Percentiles rank a stretch among this genome's conserved stretches.
Conservation (phyloP, 192 early-diverging fungal species). For the Coemansia sp. region DNA sequence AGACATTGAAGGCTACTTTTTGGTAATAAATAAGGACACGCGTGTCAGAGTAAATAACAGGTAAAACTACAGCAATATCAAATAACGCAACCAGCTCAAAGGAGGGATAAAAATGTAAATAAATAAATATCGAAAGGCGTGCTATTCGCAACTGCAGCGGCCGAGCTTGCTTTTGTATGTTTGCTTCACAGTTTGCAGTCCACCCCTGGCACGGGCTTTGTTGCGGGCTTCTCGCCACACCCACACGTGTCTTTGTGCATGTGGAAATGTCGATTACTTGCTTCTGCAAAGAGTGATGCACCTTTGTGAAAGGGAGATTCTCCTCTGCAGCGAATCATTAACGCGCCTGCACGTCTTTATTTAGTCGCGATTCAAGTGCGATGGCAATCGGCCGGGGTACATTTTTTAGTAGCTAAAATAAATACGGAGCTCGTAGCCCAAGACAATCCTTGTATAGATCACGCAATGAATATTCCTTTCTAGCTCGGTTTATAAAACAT, state of each 20-base stretch:
- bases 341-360: not conserved
- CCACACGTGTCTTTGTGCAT: not conserved
- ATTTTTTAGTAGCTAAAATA: not conserved
- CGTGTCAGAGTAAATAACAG: not conserved
- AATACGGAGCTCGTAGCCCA: not conserved
- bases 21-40: not conserved
- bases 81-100: not conserved
- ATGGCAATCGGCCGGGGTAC: not conserved
- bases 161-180: not conserved
- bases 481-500: not conserved
- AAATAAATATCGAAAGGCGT: not conserved
- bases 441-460: not conserved
- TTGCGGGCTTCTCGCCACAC: not conserved
- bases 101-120: not conserved
- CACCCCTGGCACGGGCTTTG: not conserved
- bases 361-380: not conserved
- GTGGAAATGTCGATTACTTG: not conserved
- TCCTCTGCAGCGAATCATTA: not conserved
- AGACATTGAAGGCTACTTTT: slow-evolving; percentile 1
- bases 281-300: not conserved
- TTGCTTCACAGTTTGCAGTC: not conserved
- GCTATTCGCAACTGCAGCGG: not conserved
- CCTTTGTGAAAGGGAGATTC: not conserved
- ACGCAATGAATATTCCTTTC: not conserved
- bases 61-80: slow-evolving; percentile 3